Percentiles rank a stretch among this genome's conserved stretches.
These are phyloP conservation scores for Mycoemilia scoparia DNA, from an alignment of 192 early-diverging fungal species.

Conservation along the genomic window DNA sequence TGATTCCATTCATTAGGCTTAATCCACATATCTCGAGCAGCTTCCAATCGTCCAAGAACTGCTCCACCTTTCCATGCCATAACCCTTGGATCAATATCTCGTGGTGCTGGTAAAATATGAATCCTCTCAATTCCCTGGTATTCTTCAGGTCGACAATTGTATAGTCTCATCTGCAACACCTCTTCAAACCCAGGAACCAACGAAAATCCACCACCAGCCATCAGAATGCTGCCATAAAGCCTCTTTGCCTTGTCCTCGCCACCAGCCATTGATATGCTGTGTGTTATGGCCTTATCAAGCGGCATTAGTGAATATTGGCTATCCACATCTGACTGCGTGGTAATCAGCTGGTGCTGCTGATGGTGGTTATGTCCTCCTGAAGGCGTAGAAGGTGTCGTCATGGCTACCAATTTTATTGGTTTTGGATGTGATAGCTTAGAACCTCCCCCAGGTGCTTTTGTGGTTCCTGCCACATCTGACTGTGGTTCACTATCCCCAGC, in stretches of 20 bases:
- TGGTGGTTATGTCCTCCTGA: not conserved
- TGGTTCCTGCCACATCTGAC: too few relatives aligned
- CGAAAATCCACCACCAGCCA: conserved; percentile 68
- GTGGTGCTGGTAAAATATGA: conserved; percentile 54
- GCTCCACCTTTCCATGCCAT: conserved; percentile 78
- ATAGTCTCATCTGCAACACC: conserved; percentile 12
- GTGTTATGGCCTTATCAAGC: conserved; percentile 49
- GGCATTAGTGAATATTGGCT: conserved; percentile 27
- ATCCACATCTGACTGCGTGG: conserved; percentile 6
- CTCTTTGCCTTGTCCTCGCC: conserved; percentile 53
- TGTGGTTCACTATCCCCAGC: too few relatives aligned
- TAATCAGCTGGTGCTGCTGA: not conserved
- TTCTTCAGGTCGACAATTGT: conserved; percentile 15
- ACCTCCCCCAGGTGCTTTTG: too few relatives aligned
- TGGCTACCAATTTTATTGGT: too few relatives aligned
- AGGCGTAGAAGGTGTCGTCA: not conserved
- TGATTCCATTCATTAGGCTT: conserved; percentile 49
- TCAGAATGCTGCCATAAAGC: conserved; percentile 53
- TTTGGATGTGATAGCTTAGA: too few relatives aligned
- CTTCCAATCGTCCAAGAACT: conserved; percentile 60
- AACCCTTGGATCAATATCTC: conserved; percentile 67
- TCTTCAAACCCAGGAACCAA: conserved; percentile 42
- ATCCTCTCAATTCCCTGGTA: conserved; percentile 30
- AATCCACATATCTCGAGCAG: conserved; percentile 65
- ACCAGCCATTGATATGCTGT: conserved; percentile 41